Evolutionary conservation across 108 stramenopile species (phyloP).

Genomic region (Stephanodiscus triporus): DNA sequence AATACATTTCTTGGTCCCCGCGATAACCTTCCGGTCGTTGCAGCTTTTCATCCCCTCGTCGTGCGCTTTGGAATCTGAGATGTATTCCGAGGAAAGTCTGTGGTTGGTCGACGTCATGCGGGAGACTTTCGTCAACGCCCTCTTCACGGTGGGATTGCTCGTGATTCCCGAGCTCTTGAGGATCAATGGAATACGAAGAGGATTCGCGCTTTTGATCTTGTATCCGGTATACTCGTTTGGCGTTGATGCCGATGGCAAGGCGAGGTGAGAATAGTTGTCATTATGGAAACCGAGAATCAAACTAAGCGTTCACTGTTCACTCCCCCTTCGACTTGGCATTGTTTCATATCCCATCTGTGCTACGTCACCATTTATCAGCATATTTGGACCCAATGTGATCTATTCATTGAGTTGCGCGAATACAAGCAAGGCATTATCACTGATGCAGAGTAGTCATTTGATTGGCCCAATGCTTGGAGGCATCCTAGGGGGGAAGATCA

Average conservation of each 20-base stretch:
- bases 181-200: slow-evolving; percentile 41
- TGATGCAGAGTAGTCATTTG: slow-evolving; percentile 23
- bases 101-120: slow-evolving; percentile 38
- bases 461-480: slow-evolving; percentile 51
- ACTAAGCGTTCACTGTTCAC: no score
- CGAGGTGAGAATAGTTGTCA: not conserved
- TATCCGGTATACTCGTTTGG: slow-evolving; percentile 49
- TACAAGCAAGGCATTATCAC: slow-evolving; percentile 18
- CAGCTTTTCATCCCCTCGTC: slow-evolving; percentile 1
- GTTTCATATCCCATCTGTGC: no score
- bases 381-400: slow-evolving; percentile 52
- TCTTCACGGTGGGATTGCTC: slow-evolving; percentile 41
- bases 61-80: slow-evolving; percentile 15
- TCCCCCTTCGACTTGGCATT: no score
- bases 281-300: no score
- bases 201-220: slow-evolving; percentile 27
- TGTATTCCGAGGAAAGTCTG: slow-evolving; percentile 30
- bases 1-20: slow-evolving; percentile 31
- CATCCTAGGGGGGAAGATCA: slow-evolving; percentile 49
- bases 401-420: slow-evolving; percentile 32
- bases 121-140: slow-evolving; percentile 38
- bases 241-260: slow-evolving; percentile 45
- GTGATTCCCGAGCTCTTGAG: slow-evolving; percentile 53
- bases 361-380: no score
- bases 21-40: not conserved